phyloP scores from a whole-genome alignment of 257 asterid genomes.

The Haberlea rhodopensis region DNA sequence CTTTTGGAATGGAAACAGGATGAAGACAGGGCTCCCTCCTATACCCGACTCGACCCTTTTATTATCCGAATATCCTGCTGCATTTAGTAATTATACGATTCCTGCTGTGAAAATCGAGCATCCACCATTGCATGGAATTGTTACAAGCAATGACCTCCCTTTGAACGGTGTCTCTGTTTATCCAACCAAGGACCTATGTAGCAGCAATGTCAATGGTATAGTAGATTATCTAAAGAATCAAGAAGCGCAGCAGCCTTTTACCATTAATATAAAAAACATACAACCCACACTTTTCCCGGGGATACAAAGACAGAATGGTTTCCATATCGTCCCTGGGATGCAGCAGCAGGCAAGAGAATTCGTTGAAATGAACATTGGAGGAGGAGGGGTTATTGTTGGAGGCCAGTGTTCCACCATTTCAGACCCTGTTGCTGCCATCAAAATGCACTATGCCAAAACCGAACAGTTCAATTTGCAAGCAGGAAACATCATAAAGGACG shows the following conservation, averaged over 20 bases:
- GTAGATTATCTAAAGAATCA: slow-evolving; percentile 46
- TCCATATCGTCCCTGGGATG: slow-evolving; percentile 46
- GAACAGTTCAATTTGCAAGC: slow-evolving; percentile 50
- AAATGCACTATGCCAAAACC: slow-evolving; percentile 68
- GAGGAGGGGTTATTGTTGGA: slow-evolving; percentile 55
- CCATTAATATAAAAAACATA: slow-evolving; percentile 53
- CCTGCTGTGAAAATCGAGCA: slow-evolving; percentile 52
- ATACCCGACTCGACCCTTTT: slow-evolving; percentile 60
- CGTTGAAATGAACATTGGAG: slow-evolving; percentile 56
- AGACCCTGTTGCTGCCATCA: slow-evolving; percentile 82
- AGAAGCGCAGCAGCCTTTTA: slow-evolving; percentile 52
- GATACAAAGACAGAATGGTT: slow-evolving; percentile 71
- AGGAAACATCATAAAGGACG: slow-evolving; percentile 48
- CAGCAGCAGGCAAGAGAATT: slow-evolving; percentile 52
- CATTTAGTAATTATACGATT: slow-evolving; percentile 46
- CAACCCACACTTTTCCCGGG: slow-evolving; percentile 48
- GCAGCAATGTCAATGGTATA: slow-evolving; percentile 41
- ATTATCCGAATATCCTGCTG: slow-evolving; percentile 76
- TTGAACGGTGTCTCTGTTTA: slow-evolving; percentile 52
- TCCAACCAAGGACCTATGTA: slow-evolving; percentile 42
- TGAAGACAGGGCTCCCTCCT: slow-evolving; percentile 49
- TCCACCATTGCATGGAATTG: slow-evolving; percentile 36
- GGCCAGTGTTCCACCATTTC: slow-evolving; percentile 68
- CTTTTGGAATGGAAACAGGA: slow-evolving; percentile 58
- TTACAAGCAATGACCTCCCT: slow-evolving; percentile 32